These are phyloP conservation scores for Lenwebbia sp. DNA, from an alignment of 345 rosid genomes.

Conservation along the genomic window DNA sequence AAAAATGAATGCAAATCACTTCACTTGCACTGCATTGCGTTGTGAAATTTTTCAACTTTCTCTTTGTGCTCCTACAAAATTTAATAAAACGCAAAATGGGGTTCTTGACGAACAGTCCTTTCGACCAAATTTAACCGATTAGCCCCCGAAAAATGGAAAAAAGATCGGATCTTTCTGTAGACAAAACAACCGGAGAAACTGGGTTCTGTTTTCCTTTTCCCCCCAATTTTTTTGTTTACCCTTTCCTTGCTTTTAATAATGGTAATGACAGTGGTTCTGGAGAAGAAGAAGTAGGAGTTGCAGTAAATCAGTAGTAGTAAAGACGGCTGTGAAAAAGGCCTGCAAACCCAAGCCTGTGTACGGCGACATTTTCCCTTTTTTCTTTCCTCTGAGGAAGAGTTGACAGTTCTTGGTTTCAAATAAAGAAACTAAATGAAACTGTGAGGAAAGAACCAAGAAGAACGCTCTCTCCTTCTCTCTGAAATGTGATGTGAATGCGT, in stretches of 20 bases:
- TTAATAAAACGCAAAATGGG: not conserved
- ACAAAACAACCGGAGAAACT: not conserved
- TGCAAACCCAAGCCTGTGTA: not conserved
- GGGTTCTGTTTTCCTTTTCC: not conserved
- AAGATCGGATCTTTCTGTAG: not conserved
- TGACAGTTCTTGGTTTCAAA: not conserved
- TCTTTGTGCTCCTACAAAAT: not conserved
- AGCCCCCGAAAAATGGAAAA: not conserved
- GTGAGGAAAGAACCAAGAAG: not conserved
- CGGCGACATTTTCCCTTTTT: not conserved
- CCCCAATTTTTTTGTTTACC: not conserved
- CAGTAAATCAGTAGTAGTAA: conserved; percentile 19
- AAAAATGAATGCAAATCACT: not conserved
- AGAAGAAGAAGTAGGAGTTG: not conserved
- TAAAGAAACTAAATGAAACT: not conserved
- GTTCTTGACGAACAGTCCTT: not conserved
- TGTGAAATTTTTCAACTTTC: not conserved
- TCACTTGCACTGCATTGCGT: not conserved
- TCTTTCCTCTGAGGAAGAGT: not conserved
- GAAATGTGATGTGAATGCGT: not conserved
- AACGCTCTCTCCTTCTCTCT: not conserved
- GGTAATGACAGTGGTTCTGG: conserved; percentile 1
- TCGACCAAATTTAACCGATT: not conserved
- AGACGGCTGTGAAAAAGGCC: conserved; percentile 36
- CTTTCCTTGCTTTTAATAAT: conserved; percentile 2